These are phyloP conservation scores for Colletotrichum sp. DNA, from an alignment of 2,329 filamentous ascomycete species.

Conservation along the genomic window DNA sequence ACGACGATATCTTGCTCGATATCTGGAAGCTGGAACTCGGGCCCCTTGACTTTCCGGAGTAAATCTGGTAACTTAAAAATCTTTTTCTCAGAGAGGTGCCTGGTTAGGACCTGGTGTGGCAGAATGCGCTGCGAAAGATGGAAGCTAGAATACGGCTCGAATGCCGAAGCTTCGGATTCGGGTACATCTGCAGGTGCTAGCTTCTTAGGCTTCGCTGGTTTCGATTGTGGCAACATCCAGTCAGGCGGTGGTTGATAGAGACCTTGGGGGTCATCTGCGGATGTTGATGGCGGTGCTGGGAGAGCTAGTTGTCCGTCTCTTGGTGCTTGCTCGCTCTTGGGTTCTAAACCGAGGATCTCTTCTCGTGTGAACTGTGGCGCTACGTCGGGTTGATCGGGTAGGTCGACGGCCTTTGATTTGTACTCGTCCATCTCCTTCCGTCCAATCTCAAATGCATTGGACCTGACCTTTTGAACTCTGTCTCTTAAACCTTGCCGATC, in stretches of 20 bases:
- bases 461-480: constrained; percentile 58
- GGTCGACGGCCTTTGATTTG: constrained; percentile 60
- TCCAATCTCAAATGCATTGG: constrained; percentile 61
- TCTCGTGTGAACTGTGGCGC: constrained; percentile 66
- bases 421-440: constrained; percentile 64
- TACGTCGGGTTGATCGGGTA: constrained; percentile 51
- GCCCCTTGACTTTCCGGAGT: constrained; percentile 79
- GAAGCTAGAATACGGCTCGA: constrained; percentile 85
- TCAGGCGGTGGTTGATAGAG: constrained; percentile 15
- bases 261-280: background rate
- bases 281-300: background rate
- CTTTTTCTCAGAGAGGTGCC: constrained; percentile 80
- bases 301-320: background rate
- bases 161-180: constrained; percentile 63
- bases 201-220: constrained; percentile 25
- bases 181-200: constrained; percentile 37
- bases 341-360: constrained; percentile 56
- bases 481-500: constrained; percentile 55
- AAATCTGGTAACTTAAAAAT: constrained; percentile 81
- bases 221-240: constrained; percentile 3
- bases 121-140: constrained; percentile 85
- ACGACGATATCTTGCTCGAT: constrained; percentile 89
- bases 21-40: constrained; percentile 80
- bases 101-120: constrained; percentile 79
- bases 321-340: constrained; percentile 9